Conservation (phyloP, 2,329 filamentous ascomycete genomes). For the Trichoderma arundinaceum region DNA sequence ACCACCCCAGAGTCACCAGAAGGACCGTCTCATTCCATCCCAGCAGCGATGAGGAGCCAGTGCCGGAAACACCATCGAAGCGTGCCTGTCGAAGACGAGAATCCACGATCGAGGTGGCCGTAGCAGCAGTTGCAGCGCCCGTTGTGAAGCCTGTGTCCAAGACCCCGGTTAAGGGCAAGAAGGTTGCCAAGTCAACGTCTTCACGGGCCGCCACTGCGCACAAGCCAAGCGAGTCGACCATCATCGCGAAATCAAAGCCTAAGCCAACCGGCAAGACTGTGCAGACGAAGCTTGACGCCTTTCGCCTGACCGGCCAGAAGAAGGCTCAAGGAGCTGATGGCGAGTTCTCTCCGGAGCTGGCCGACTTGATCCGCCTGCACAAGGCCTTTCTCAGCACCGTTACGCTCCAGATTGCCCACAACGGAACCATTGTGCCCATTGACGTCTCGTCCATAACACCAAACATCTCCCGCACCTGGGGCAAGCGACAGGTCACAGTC, state of each 20-base stretch:
- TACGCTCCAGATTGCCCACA: constrained; percentile 71
- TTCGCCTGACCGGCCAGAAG: constrained; percentile 45
- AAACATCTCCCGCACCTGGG: constrained; percentile 71
- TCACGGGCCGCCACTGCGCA: constrained; percentile 42
- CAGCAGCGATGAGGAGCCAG: constrained; percentile 43
- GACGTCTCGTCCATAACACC: constrained; percentile 67
- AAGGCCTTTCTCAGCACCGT: constrained; percentile 71
- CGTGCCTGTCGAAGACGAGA: constrained; percentile 41
- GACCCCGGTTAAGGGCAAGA: constrained; percentile 41
- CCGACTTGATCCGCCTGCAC: constrained; percentile 68
- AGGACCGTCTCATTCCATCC: constrained; percentile 44
- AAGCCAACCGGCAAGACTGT: constrained; percentile 40
- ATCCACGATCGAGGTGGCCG: constrained; percentile 19
- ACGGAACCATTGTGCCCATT: constrained; percentile 65
- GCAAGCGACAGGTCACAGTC: constrained; percentile 68
- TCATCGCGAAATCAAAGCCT: constrained; percentile 42
- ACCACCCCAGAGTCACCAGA: constrained; percentile 36
- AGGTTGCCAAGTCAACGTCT: constrained; percentile 40
- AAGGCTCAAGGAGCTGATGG: constrained; percentile 33
- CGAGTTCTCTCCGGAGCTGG: constrained; percentile 57
- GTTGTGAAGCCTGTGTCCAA: constrained; percentile 17
- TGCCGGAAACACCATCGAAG: constrained; percentile 36
- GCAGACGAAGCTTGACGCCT: constrained; percentile 49
- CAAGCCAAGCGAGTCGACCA: constrained; percentile 42
- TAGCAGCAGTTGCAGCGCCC: neutral